Base-by-base conservation (phyloP, 73 alveolate genomes). In the Blepharisma japonicum region DNA sequence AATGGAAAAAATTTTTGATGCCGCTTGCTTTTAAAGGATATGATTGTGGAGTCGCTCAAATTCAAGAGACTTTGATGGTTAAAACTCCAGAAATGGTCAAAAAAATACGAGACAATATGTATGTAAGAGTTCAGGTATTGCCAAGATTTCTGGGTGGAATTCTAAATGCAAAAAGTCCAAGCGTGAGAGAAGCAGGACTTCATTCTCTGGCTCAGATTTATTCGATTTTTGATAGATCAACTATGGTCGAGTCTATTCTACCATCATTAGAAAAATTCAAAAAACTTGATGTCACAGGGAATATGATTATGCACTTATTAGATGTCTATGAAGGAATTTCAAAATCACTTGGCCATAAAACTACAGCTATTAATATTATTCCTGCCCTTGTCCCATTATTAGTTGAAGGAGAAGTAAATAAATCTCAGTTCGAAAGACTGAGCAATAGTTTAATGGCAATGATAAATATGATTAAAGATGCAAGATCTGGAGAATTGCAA, bases 21-120 rank as follows among this genome's bases (percentile, higher is more conserved):
- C 80, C 81, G 0, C 83, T 87, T 8, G 47, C 79, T 18, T 61
- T 70, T 7, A 94, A 94, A 79, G 94, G 97, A 0, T 87, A 90
- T 83, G 98, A 94, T 70, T 91, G 96, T 67, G 91, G 91, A 55
- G 97, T 91, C 1, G 94, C 95, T 45, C 93, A 94, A 77, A 89
- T 94, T 42, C 92, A 94, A 91, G 55, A 70, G 45, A 80, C 88
- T 51, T 92, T 91, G 45, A 56, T 91, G 39, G 61, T 72, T 27
- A 93, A 87, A 78, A 85, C 92, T 76, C 87, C 89, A 45, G 70
- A 81, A 50, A 81, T 91, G 55, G 82, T 91, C 45, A 93, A 91
- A 68, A 82, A 87, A 71, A 56, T 91, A 14, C 1, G 18, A 18
- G 98, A 93, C 68, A 79, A 86, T 53, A 67, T 70, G 70, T 85